Conservation (phyloP, 768 basidiomycete genomes). For the Mycena belliarum region DNA sequence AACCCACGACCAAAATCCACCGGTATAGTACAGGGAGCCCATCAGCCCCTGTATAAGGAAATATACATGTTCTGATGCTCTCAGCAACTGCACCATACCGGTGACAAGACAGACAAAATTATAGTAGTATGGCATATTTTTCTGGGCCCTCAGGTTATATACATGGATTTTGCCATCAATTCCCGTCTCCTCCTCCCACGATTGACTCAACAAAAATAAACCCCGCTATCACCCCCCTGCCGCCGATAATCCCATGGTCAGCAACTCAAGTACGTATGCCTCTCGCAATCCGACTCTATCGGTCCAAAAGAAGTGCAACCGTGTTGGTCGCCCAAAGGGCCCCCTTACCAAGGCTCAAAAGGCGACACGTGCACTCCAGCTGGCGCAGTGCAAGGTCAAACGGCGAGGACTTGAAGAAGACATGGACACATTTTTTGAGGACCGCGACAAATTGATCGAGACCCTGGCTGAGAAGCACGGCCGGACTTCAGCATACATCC, state of each 20-base stretch:
- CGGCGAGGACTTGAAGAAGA: neutral
- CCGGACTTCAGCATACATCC: neutral
- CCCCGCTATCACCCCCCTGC: neutral
- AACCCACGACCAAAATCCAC: neutral
- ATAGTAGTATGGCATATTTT: neutral
- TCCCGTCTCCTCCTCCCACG: neutral
- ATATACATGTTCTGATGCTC: neutral
- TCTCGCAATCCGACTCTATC: neutral
- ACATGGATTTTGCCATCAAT: neutral
- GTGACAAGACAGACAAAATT: neutral
- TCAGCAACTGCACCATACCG: neutral
- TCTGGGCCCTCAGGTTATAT: neutral
- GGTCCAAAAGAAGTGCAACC: neutral
- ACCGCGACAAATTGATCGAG: neutral
- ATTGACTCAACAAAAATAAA: neutral
- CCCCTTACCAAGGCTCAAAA: neutral
- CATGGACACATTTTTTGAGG: neutral
- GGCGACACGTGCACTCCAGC: neutral
- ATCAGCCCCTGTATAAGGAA: neutral
- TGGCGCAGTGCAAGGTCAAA: neutral
- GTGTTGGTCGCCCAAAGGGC: neutral
- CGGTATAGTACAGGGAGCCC: neutral
- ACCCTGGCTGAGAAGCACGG: neutral
- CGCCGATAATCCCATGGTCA: neutral
- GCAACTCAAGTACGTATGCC: neutral